phyloP scores from a whole-genome alignment of 352 stramenopile genomes.

The Globisporangium rhizosaccharum region DNA sequence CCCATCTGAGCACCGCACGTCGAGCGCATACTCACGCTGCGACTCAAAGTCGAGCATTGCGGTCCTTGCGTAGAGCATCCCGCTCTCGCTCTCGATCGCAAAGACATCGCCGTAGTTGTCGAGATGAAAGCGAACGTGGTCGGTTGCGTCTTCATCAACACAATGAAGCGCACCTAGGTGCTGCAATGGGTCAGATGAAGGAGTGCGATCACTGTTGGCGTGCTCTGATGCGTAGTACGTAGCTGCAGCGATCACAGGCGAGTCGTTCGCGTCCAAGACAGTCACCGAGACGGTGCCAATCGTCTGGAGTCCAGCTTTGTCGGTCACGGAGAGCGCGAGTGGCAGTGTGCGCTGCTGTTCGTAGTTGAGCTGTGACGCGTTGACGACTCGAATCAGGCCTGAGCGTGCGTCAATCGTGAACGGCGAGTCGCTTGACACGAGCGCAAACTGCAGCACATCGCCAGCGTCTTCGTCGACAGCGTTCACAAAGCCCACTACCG shows the following conservation, averaged over 20 bases:
- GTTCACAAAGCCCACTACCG: slow-evolving; percentile 11
- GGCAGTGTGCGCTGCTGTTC: slow-evolving; percentile 3
- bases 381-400: slow-evolving; percentile 1
- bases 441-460: slow-evolving; percentile 18
- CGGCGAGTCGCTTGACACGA: slow-evolving; percentile 5
- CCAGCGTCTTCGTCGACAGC: slow-evolving; percentile 20
- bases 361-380: slow-evolving; percentile 5
- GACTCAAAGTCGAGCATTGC: slow-evolving; percentile 43
- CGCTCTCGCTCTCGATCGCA: slow-evolving; percentile 32
- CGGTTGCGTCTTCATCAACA: slow-evolving; percentile 36
- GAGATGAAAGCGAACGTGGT: slow-evolving; percentile 29
- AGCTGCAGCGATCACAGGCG: not conserved
- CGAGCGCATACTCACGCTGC: slow-evolving; percentile 20
- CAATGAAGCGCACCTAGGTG: slow-evolving; percentile 36
- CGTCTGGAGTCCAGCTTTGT: slow-evolving; percentile 1
- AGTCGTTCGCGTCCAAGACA: slow-evolving; percentile 6
- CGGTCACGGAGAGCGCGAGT: slow-evolving; percentile 2
- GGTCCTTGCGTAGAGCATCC: slow-evolving; percentile 34
- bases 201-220: not conserved
- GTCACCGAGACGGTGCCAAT: not conserved
- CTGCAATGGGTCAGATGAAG: slow-evolving; percentile 11
- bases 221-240: slow-evolving; percentile 4
- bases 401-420: not conserved
- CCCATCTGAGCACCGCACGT: slow-evolving; percentile 35
- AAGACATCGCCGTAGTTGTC: slow-evolving; percentile 17